These are phyloP conservation scores for Lizonia empirigonia DNA, from an alignment of 2,329 filamentous ascomycete genomes.

Conservation along the genomic window DNA sequence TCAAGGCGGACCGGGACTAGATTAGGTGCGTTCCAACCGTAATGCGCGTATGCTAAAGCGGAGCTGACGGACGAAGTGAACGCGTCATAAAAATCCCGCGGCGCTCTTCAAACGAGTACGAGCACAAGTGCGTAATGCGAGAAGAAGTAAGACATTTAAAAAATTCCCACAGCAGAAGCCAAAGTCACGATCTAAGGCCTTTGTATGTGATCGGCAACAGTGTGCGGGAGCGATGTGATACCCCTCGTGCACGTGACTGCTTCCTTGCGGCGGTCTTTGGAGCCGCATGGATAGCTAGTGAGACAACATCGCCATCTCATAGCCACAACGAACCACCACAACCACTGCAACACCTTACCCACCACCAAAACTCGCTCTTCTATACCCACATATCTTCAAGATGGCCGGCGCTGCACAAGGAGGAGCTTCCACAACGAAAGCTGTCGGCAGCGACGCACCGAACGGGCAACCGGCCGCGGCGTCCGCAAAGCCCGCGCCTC, in stretches of 20 bases:
- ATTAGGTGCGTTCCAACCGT: slow-evolving; percentile 10
- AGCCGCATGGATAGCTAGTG: slow-evolving; percentile 16
- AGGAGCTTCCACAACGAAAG: slow-evolving; percentile 49
- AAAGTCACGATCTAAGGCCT: no score
- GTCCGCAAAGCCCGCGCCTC: slow-evolving; percentile 61
- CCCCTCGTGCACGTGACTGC: slow-evolving; percentile 14
- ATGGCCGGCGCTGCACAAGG: slow-evolving; percentile 57
- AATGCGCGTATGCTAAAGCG: slow-evolving; percentile 10
- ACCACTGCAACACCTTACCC: neutral
- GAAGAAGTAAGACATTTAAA: neutral
- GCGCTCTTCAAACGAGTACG: neutral
- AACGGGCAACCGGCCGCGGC: slow-evolving; percentile 27
- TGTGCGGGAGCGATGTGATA: neutral
- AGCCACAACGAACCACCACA: neutral
- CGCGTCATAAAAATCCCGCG: slow-evolving; percentile 2
- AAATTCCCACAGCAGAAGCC: no score
- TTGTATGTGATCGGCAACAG: slow-evolving; percentile 1
- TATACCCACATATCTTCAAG: slow-evolving; percentile 6
- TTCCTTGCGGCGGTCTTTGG: neutral
- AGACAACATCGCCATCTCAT: slow-evolving; percentile 13
- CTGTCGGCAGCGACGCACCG: slow-evolving; percentile 29
- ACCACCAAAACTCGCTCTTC: neutral
- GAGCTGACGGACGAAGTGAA: slow-evolving; percentile 10
- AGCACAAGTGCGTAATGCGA: neutral
- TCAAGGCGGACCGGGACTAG: slow-evolving; percentile 12